Conservation (phyloP, 2,329 filamentous ascomycete species). For the Colletotrichum sansevieriae region DNA sequence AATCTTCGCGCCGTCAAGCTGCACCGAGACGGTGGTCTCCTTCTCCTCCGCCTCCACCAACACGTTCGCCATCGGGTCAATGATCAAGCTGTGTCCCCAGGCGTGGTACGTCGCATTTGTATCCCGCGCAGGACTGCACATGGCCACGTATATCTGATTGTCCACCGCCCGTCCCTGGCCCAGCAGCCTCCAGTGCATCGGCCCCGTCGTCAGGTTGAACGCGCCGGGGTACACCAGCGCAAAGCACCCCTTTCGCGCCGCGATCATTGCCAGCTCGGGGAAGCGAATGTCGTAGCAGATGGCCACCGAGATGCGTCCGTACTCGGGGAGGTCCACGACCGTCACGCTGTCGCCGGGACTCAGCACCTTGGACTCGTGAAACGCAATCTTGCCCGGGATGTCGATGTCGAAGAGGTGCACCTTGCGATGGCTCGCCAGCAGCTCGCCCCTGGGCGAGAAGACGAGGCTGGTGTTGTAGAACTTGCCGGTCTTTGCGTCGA, state of each 20-base stretch:
- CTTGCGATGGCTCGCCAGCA: constrained; percentile 92
- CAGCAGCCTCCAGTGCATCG: constrained; percentile 89
- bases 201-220: constrained; percentile 94
- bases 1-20: constrained; percentile 77
- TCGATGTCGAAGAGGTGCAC: constrained; percentile 98
- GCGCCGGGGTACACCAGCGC: constrained; percentile 94
- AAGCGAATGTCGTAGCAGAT: constrained; percentile 99
- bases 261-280: constrained; percentile 91
- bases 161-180: constrained; percentile 88
- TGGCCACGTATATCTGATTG: constrained; percentile 92
- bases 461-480: constrained; percentile 93
- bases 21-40: constrained; percentile 81
- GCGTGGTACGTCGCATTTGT: constrained; percentile 84
- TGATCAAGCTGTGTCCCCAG: constrained; percentile 91
- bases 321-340: constrained; percentile 86
- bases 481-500: constrained; percentile 67
- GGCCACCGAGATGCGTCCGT: constrained; percentile 87
- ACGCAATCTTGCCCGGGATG: constrained; percentile 94
- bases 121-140: constrained; percentile 93
- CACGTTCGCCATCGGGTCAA: constrained; percentile 89
- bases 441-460: constrained; percentile 81
- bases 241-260: constrained; percentile 88
- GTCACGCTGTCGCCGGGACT: constrained; percentile 88
- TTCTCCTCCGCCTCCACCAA: constrained; percentile 81
- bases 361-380: constrained; percentile 91